These are phyloP conservation scores for Platanthera zijinensis DNA, from an alignment of 106 monocot species.

Conservation along the genomic window DNA sequence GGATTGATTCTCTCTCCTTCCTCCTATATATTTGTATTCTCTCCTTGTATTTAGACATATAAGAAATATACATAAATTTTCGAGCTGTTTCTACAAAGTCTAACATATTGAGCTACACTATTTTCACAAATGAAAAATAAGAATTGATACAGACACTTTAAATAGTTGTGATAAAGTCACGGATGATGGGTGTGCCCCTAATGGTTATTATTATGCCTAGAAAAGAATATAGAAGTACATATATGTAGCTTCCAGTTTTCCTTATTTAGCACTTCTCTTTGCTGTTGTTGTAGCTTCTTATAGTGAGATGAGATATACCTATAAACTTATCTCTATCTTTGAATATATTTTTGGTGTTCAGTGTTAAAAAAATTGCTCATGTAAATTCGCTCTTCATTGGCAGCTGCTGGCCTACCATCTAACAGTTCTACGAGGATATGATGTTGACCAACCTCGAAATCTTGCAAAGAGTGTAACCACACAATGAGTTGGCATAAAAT, in stretches of 20 bases:
- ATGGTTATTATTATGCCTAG: too few species aligned
- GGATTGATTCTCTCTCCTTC: too few species aligned
- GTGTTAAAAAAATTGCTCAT: background rate
- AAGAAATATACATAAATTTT: too few species aligned
- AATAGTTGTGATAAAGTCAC: too few species aligned
- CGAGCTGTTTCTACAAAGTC: too few species aligned
- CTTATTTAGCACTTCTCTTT: background rate
- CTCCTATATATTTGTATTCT: too few species aligned
- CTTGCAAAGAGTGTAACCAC: slow-evolving; percentile 98
- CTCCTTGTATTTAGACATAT: too few species aligned
- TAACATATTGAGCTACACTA: too few species aligned
- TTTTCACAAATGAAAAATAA: too few species aligned
- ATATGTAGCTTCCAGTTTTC: background rate
- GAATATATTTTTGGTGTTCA: background rate
- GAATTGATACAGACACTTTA: too few species aligned
- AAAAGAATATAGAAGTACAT: background rate
- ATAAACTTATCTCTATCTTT: background rate
- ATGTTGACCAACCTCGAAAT: slow-evolving; percentile 93
- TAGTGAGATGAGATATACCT: background rate
- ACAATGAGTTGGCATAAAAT: slow-evolving; percentile 24
- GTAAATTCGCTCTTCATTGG: background rate
- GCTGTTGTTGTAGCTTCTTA: background rate
- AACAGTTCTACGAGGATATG: slow-evolving; percentile 77
- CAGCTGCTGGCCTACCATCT: slow-evolving; percentile 94
- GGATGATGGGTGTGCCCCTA: too few species aligned